Evolutionary conservation across 2,329 filamentous ascomycete genomes (phyloP).

Genomic region (Fusarium phyllophilum): DNA sequence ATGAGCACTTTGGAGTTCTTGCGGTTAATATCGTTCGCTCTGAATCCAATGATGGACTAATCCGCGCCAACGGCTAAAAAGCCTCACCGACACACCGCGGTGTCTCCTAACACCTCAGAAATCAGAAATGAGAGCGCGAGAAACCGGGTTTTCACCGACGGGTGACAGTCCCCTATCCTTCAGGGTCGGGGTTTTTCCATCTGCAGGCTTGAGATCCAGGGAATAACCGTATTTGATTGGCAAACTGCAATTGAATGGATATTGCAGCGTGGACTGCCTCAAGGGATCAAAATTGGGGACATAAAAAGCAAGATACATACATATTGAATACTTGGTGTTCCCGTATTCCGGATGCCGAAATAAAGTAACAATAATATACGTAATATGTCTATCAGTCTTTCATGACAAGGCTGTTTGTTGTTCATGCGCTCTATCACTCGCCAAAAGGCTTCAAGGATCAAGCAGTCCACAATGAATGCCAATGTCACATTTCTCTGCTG

Average conservation of each 20-base stretch:
- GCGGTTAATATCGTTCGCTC: background rate
- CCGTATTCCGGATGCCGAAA: constrained; percentile 28
- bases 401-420: background rate
- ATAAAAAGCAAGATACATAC: background rate
- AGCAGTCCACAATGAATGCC: constrained; percentile 14
- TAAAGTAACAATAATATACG: background rate
- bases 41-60: constrained; percentile 3
- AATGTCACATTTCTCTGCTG: constrained; percentile 4
- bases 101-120: background rate
- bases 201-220: constrained; percentile 3
- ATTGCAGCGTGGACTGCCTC: constrained; percentile 13
- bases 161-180: background rate
- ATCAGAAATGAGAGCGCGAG: constrained; percentile 22
- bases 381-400: constrained; percentile 8
- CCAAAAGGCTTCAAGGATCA: constrained; percentile 2
- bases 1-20: background rate
- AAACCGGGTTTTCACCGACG: constrained; percentile 35
- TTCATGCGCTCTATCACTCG: background rate
- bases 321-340: constrained; percentile 13
- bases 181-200: constrained; percentile 11
- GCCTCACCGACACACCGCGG: constrained; percentile 33
- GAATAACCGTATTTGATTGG: constrained; percentile 4
- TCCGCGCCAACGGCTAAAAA: background rate
- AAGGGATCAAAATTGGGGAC: constrained; percentile 23
- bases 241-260: constrained; percentile 6